Conservation (phyloP, 441 rosid species). For the Croton laevigatus region DNA sequence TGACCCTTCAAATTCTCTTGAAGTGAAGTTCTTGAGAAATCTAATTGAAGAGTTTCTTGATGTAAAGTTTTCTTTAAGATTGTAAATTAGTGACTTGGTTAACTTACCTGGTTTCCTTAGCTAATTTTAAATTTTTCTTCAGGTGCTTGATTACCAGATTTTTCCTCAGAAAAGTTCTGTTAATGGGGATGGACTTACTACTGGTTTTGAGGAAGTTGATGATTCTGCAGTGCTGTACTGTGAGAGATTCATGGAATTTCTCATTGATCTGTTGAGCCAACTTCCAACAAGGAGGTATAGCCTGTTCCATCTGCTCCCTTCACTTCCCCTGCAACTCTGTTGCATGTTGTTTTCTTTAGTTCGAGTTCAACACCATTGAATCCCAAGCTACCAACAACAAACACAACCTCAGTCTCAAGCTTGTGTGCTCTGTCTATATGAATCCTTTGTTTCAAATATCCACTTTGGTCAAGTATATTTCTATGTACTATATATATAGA, state of each 20-base stretch:
- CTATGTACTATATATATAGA: too few species aligned
- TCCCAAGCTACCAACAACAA: too few species aligned
- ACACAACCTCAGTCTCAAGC: background rate
- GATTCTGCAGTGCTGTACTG: conserved; percentile 84
- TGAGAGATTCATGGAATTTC: conserved; percentile 98
- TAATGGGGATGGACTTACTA: conserved; percentile 35
- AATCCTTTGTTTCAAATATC: too few species aligned
- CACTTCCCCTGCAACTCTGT: conserved; percentile 1
- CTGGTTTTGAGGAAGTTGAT: conserved; percentile 44
- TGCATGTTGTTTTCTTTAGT: background rate
- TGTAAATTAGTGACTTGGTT: background rate
- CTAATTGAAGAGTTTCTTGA: conserved; percentile 87
- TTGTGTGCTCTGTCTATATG: background rate
- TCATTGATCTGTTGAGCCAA: conserved; percentile 94
- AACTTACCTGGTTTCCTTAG: background rate
- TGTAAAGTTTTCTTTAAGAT: conserved; percentile 37
- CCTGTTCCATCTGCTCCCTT: background rate
- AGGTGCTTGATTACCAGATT: conserved; percentile 82
- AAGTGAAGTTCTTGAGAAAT: conserved; percentile 82
- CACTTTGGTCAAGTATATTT: too few species aligned
- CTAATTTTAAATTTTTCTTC: conserved; percentile 19
- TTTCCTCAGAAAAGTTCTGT: conserved; percentile 35
- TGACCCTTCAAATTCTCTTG: conserved; percentile 60
- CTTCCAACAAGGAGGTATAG: conserved; percentile 95
- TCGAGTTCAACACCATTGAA: too few species aligned